Evolutionary conservation across 768 basidiomycete genomes (phyloP), one percentile per base, ranked within the genome.

Genomic region (Dacryopinax primogenitus): DNA sequence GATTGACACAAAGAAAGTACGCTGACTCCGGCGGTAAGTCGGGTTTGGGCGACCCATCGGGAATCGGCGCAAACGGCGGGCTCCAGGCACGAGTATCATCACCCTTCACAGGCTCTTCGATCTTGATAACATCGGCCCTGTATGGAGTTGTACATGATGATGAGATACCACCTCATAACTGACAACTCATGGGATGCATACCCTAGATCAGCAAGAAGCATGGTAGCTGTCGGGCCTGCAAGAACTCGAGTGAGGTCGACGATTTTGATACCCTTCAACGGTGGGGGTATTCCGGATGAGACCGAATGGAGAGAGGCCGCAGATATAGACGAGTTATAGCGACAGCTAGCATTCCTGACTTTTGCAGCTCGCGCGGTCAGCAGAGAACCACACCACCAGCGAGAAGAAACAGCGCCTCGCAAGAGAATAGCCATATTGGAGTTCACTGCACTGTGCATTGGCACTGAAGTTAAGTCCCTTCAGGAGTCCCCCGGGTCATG

Each of bases 161-260:
- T 39, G n/a, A 39, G 37, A 11, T n/a, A 47, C n/a, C 13, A 23
- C 23, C 45, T 32, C 12, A 58, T 7, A 32, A 16, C 28, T 12
- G 45, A 15, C 45, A 47, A 7, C 13, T 47, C 11, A 30, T 9
- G 3, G 12, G 51, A 6, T 4, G 36, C 67, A 12, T 51, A 72
- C 72, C 72, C 87, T 35, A 94, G 77, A 76, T 94, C 92, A 6
- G 86, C 92, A n/a, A 96, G 80, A 67, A 95, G 81, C 92, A 94
- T 90, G 1, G 92, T 90, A n/a, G 87, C 84, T 1, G 87, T 87
- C 33, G 92, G 92, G 0, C 91, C 92, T n/a, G 92, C 92, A 62
- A 97, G 77, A 0, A 96, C 88, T 32, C 94, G 82, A 15, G 92
- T 92, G 64, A 96, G 76, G 75, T 97, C 94, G 26, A 97, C 78